Conservation (phyloP, 495 filamentous ascomycete genomes). For the Xylaria intraflava region DNA sequence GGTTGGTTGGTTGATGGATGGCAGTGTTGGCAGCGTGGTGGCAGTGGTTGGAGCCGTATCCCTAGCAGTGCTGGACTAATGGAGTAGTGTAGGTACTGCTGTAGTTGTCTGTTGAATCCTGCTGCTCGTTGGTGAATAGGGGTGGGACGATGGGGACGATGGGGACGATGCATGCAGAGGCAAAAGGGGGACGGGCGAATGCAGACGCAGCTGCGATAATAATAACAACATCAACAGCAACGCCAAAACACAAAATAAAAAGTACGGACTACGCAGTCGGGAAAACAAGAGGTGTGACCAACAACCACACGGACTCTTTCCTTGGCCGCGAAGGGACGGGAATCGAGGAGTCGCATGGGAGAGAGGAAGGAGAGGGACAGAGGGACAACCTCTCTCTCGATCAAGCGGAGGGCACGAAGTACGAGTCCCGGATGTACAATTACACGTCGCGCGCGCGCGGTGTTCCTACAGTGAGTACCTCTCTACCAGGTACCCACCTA, state of each 20-base stretch:
- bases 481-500: too few species aligned
- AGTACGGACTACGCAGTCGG: not conserved
- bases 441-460: too few species aligned
- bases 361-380: not conserved
- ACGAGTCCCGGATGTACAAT: too few species aligned
- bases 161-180: constrained; percentile 8
- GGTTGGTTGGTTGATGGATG: not conserved
- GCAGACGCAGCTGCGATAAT: constrained; percentile 2
- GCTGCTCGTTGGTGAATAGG: constrained; percentile 9
- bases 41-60: not conserved
- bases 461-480: too few species aligned
- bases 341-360: constrained; percentile 6
- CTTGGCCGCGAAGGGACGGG: constrained; percentile 3
- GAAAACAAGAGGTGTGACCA: constrained; percentile 5
- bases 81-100: not conserved
- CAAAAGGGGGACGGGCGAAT: not conserved
- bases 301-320: constrained; percentile 9
- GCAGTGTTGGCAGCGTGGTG: not conserved
- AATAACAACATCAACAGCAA: not conserved
- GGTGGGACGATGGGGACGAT: constrained; percentile 9
- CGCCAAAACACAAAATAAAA: not conserved
- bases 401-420: not conserved
- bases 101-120: not conserved
- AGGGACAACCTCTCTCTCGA: too few species aligned
- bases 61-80: constrained; percentile 1